Evolutionary conservation across 2,329 filamentous ascomycete species (phyloP).

Genomic region (Aspergillus fumigatiaffinis): DNA sequence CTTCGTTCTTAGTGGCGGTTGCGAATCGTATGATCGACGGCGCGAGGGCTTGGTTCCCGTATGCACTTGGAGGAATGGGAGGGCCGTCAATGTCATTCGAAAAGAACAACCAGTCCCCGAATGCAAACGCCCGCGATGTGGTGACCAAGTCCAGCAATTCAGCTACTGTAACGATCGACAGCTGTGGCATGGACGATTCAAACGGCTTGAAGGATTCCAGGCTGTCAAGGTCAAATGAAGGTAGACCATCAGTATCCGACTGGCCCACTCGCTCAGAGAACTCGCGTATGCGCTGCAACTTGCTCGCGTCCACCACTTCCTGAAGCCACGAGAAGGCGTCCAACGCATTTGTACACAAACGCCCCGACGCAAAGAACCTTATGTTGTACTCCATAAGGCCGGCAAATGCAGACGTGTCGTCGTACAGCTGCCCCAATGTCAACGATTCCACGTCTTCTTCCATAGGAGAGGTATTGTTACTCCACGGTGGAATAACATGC

Average conservation of each 20-base stretch:
- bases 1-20: constrained; percentile 43
- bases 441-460: constrained; percentile 19
- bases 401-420: constrained; percentile 30
- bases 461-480: constrained; percentile 15
- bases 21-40: constrained; percentile 55
- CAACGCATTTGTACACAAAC: constrained; percentile 26
- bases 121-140: constrained; percentile 42
- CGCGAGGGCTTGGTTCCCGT: constrained; percentile 46
- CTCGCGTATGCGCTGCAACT: constrained; percentile 28
- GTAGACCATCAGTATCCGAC: constrained; percentile 9
- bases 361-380: constrained; percentile 19
- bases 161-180: constrained; percentile 48
- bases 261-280: constrained; percentile 25
- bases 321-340: constrained; percentile 30
- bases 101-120: constrained; percentile 53
- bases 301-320: constrained; percentile 33
- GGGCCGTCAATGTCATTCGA: constrained; percentile 52
- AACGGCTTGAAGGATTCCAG: constrained; percentile 15
- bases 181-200: constrained; percentile 30
- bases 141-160: constrained; percentile 50
- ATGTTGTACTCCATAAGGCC: constrained; percentile 33
- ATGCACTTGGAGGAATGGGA: constrained; percentile 45
- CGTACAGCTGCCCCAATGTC: constrained; percentile 26
- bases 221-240: constrained; percentile 16
- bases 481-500: constrained; percentile 32